These are phyloP conservation scores for Paraconiothyrium sp. DNA, from an alignment of 2,329 filamentous ascomycete genomes.

Conservation along the genomic window DNA sequence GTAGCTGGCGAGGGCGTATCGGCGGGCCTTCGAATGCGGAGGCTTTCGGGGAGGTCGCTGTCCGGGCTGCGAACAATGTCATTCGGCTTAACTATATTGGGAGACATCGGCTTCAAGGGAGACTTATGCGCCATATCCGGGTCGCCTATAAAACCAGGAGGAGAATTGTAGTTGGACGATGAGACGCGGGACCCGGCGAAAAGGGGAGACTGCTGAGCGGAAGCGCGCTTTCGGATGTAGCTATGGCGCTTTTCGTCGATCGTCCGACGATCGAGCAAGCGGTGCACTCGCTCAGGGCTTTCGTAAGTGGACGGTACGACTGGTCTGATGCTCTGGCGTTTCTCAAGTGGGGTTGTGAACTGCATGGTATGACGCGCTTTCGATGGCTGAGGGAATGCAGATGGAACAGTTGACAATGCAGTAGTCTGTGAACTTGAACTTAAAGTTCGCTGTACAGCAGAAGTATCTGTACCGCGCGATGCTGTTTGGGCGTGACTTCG, in stretches of 20 bases:
- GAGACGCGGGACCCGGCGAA: constrained; percentile 49
- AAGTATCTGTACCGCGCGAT: constrained; percentile 39
- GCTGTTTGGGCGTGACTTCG: constrained; percentile 39
- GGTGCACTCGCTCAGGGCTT: constrained; percentile 25
- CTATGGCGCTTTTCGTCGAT: constrained; percentile 54
- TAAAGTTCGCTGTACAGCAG: constrained; percentile 36
- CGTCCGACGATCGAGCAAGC: constrained; percentile 46
- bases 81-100: constrained; percentile 29
- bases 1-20: constrained; percentile 25
- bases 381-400: constrained; percentile 49
- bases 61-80: constrained; percentile 29
- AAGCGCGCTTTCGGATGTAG: constrained; percentile 54
- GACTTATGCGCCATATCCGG: constrained; percentile 18
- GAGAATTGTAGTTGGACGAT: constrained; percentile 40
- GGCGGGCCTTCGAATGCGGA: constrained; percentile 25
- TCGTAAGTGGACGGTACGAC: constrained; percentile 45
- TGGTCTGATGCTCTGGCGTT: constrained; percentile 52
- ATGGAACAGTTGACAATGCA: constrained; percentile 49
- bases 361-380: constrained; percentile 34
- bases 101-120: constrained; percentile 19
- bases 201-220: constrained; percentile 49
- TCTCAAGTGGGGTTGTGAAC: constrained; percentile 43
- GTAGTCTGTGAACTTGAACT: constrained; percentile 52
- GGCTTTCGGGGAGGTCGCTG: constrained; percentile 12
- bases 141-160: constrained; percentile 30